Base-by-base conservation (phyloP, 805 yeast species). In the Sugiyamaella lignohabitans region DNA sequence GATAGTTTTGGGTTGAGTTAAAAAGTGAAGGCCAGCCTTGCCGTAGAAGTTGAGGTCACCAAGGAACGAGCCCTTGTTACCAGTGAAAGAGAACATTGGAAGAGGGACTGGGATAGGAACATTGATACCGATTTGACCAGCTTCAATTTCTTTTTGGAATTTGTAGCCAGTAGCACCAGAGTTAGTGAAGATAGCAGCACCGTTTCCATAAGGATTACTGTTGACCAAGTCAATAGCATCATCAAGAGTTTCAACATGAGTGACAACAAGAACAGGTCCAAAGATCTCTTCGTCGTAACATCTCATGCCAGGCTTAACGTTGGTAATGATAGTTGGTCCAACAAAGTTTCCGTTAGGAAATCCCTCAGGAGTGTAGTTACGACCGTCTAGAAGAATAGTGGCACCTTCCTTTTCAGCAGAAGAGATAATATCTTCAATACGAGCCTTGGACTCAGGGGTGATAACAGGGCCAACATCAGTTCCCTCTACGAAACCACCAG, bases 11-110 rank as follows among this genome's bases (percentile, higher is more conserved):
- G 83, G 78, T 68, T 80, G 82, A 29, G 89, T 82, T 67, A 81
- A 71, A 67, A 82, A 82, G 46, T 79, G 71, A 41, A 83, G 61
- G 24, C 89, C 88, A n/a, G 83, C 74, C 68, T 81, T 79, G 49
- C 89, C 89, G 65, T 82, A 82, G 64, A 82, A 82, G 70, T 83
- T 83, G 72, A 83, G 74, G 61, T 83, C 88, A 30, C 89, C 89
- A 54, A 82, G 71, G 75, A 83, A 82, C 4, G 86, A 80, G 34
- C 79, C 84, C 67, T 80, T 80, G 64, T 77, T 78, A 22, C 89
- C 89, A 10, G 89, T 83, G 69, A 82, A 82, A 2, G 86, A 79
- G 65, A 82, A 82, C 85, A 83, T 80, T 50, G 89, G 88, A 62
- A 83, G 69, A 42, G 89, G 89, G 17, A 82, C 89, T 3, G 89